Evolutionary conservation across 306 rosid genomes (phyloP), one percentile per base, ranked within the genome.

Genomic region (Sophora flavescens): DNA sequence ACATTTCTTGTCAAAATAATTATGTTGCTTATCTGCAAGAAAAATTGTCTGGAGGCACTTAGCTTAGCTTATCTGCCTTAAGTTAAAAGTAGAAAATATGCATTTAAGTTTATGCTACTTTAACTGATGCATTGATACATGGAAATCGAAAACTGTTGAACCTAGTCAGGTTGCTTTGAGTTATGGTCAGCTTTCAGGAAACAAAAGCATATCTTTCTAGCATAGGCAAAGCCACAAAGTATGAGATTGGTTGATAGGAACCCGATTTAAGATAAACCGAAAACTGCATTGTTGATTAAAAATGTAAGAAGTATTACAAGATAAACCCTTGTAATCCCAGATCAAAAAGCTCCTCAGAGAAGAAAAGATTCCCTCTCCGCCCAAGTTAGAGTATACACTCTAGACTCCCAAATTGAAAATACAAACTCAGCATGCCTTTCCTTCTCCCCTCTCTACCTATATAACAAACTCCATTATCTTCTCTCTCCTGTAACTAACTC

Each of bases 1-100:
- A 56, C 41, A 60, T 63, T 32, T 60, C 59, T 39, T 68, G 2
- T 77, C 50, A 58, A 68, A 16, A 44, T 57, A 58, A 33, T 48
- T 3, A 53, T 68, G 22, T 36, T 64, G 64, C 63, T 76, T 84
- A 26, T 74, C 26, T 70, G 14, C 41, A 26, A 80, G 50, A 67
- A 8, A 72, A 12, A 22, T n/a, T n/a, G 41, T 44, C 48, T 47
- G 78, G 65, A 72, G 42, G 16, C 61, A 16, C 51, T 63, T 42
- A 18, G 74, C 44, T 62, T 22, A 22, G 22, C 64, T 52, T 22
- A 22, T 53, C n/a, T 60, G 50, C 47, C 10, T 78, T 51, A 33
- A 68, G 59, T 62, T 63, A 10, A 33, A 48, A 68, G 14, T 51
- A 60, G 38, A 56, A 78, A 50, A 22, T 54, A 73, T 44, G 18